Base-by-base conservation (phyloP, 164 flowering plant species). In the grape (Vitis vinifera) region DNA sequence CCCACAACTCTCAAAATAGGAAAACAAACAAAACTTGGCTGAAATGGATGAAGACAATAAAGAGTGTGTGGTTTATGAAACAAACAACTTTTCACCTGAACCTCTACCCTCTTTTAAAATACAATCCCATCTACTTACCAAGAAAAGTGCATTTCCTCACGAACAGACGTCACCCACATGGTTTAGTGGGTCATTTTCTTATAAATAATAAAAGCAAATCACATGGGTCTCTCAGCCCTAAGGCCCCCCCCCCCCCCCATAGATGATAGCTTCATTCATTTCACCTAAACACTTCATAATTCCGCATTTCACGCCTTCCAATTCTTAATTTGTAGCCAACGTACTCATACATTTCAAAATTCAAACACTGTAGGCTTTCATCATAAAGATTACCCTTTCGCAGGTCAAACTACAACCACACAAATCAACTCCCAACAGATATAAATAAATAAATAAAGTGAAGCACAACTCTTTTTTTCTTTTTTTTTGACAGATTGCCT, bases 261-360 rank as follows among this genome's bases (percentile, higher is more conserved):
- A 53, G n/a, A 10, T 53, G 13, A 14, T n/a, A 14, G n/a, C n/a
- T 53, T 13, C 56, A 53, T 6, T 13, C 27, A 23, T 23, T 1
- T 23, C 27, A 23, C 27, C 27, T 23, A 23, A 23, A 53, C 3
- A 0, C 56, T n/a, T n/a, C 19, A n/a, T 12, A 11, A 4, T 63
- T 48, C 68, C 73, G 19, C 57, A 71, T 56, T 27, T 64, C 16
- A 71, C 29, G 68, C 73, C 53, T 17, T 63, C 17, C 14, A 63
- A 17, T 57, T 37, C 59, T 61, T 37, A 0, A 37, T 37, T 37
- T 37, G 4, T 0, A 4, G 44, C 10, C 29, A 56, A 19, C 16
- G 15, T 0, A n/a, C 56, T 13, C n/a, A 10, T 14, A 51, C 47
- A 51, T 8, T 23, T 67, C 16, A 27, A 31, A 67, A 57, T 44